phyloP scores from a whole-genome alignment of 345 rosid species.

The Combretum micranthum region DNA sequence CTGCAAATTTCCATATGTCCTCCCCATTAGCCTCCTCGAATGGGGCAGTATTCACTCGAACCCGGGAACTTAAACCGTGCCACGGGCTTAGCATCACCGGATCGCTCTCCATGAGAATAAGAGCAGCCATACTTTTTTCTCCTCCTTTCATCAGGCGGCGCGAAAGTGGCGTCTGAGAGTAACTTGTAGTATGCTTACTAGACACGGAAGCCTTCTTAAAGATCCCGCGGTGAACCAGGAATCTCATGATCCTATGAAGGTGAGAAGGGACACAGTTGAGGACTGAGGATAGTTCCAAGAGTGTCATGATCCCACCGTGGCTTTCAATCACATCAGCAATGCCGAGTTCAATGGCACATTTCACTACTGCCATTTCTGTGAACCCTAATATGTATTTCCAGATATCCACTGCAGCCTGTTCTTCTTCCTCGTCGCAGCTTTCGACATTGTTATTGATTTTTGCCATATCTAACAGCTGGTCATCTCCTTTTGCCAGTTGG shows the following conservation, averaged over 20 bases:
- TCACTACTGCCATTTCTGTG: slow-evolving; percentile 47
- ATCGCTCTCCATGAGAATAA: slow-evolving; percentile 36
- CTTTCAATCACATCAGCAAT: slow-evolving; percentile 55
- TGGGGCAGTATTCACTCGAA: slow-evolving; percentile 4
- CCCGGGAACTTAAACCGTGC: slow-evolving; percentile 39
- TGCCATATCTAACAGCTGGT: background rate
- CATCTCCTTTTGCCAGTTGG: too few relatives aligned
- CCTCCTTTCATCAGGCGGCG: slow-evolving; percentile 34
- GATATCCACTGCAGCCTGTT: slow-evolving; percentile 44
- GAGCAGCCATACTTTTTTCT: slow-evolving; percentile 34
- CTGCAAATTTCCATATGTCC: slow-evolving; percentile 42
- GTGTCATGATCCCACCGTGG: slow-evolving; percentile 36
- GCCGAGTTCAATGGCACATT: slow-evolving; percentile 74
- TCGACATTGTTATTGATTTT: background rate
- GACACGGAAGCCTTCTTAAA: slow-evolving; percentile 30
- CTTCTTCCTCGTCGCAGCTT: slow-evolving; percentile 11
- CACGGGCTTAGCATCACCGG: slow-evolving; percentile 54
- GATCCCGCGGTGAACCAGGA: slow-evolving; percentile 38
- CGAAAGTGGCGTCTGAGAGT: slow-evolving; percentile 49
- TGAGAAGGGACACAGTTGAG: slow-evolving; percentile 39
- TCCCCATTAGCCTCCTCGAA: slow-evolving; percentile 43
- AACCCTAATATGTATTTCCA: slow-evolving; percentile 55
- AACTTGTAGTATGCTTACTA: slow-evolving; percentile 22
- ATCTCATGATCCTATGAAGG: slow-evolving; percentile 61
- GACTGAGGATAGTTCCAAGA: slow-evolving; percentile 39